Percentiles rank a stretch among this genome's conserved stretches.
phyloP scores from a whole-genome alignment of 2,329 filamentous ascomycete genomes.

The Penicillium aurantiogriseum region DNA sequence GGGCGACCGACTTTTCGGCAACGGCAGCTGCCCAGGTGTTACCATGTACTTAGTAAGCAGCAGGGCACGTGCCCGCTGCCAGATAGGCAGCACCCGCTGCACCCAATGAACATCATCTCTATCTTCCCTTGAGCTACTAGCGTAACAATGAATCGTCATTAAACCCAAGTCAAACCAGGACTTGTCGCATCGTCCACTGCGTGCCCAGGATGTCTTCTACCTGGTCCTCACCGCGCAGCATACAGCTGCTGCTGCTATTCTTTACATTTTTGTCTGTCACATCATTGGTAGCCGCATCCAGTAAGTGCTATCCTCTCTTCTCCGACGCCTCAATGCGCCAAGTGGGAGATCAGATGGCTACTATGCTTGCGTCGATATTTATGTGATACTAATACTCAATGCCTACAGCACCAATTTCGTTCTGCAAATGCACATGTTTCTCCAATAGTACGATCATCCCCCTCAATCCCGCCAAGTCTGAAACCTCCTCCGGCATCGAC shows the following conservation, averaged over 20 bases:
- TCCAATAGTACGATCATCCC: constrained; percentile 67
- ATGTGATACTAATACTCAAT: background rate
- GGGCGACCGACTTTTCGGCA: too few species aligned
- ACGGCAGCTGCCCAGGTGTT: too few species aligned
- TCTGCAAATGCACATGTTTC: constrained; percentile 71
- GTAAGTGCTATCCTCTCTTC: constrained; percentile 27
- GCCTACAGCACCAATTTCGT: constrained; percentile 53
- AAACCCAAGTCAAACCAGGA: background rate
- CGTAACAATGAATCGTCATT: too few species aligned
- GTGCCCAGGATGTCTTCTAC: constrained; percentile 15
- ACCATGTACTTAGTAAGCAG: too few species aligned
- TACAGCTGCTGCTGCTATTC: constrained; percentile 26
- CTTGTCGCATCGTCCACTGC: constrained; percentile 3
- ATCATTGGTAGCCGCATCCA: constrained; percentile 34
- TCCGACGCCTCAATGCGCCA: background rate
- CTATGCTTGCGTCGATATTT: background rate
- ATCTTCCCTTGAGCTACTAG: too few species aligned
- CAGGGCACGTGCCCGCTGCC: too few species aligned
- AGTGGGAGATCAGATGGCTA: background rate
- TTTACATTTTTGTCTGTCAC: constrained; percentile 27
- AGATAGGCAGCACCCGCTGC: too few species aligned
- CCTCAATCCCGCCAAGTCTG: constrained; percentile 48
- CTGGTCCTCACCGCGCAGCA: constrained; percentile 22
- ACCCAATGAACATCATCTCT: too few species aligned
- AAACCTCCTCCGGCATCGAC: constrained; percentile 20